Conservation (phyloP, 164 flowering plant species). For the Piper longum region DNA sequence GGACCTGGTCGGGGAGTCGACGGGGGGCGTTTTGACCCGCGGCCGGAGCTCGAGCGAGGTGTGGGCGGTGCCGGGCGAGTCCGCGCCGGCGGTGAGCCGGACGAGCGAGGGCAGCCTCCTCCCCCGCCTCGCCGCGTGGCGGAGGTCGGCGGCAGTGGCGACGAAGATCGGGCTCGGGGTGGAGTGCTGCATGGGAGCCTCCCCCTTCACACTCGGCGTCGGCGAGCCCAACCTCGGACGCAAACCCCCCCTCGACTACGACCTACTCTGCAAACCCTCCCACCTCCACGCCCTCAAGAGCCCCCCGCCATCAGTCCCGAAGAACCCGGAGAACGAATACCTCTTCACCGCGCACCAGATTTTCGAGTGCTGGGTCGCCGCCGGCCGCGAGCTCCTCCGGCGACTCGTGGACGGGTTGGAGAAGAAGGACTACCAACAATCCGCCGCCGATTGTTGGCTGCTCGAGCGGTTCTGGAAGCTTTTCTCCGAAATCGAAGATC, state of each 20-base stretch:
- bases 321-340: slow-evolving; percentile 28
- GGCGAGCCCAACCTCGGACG: slow-evolving; percentile 80
- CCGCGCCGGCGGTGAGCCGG: slow-evolving; percentile 35
- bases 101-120: slow-evolving; percentile 67
- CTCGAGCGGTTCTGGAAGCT: slow-evolving; percentile 67
- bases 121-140: slow-evolving; percentile 76
- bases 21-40: slow-evolving; percentile 32
- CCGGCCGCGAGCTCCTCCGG: slow-evolving; percentile 24
- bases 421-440: slow-evolving; percentile 16
- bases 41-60: slow-evolving; percentile 60
- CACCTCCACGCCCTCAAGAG: slow-evolving; percentile 51
- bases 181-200: slow-evolving; percentile 61
- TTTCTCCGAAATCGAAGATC: slow-evolving; percentile 47
- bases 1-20: slow-evolving; percentile 26
- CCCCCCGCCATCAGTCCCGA: slow-evolving; percentile 18
- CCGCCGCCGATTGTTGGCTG: slow-evolving; percentile 48
- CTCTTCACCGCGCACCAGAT: slow-evolving; percentile 59
- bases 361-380: slow-evolving; percentile 54
- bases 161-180: slow-evolving; percentile 44
- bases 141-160: slow-evolving; percentile 47
- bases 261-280: slow-evolving; percentile 52
- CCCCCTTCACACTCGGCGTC: slow-evolving; percentile 68
- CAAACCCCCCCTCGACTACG: slow-evolving; percentile 70
- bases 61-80: slow-evolving; percentile 45
- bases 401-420: slow-evolving; percentile 31